Evolutionary conservation across 2,329 filamentous ascomycete species (phyloP).

Genomic region (Ophiostoma ips): DNA sequence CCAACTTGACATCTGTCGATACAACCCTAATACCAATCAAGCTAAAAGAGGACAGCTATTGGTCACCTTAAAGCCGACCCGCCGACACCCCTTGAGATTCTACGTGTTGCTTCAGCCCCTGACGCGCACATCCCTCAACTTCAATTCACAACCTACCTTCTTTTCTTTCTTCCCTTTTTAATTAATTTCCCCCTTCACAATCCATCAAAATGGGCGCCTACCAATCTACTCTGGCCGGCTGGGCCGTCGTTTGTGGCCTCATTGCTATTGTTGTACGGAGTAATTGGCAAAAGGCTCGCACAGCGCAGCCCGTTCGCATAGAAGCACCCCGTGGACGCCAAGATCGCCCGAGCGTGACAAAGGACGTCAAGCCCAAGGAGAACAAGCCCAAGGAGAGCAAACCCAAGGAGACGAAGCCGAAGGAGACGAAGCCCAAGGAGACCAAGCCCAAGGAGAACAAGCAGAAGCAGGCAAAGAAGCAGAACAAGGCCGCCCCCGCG

Average conservation of each 20-base stretch:
- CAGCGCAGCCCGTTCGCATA: constrained; percentile 12
- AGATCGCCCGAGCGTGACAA: constrained; percentile 19
- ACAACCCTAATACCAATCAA: neutral
- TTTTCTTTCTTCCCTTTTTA: neutral
- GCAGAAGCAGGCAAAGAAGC: constrained; percentile 22
- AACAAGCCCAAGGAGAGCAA: constrained; percentile 22
- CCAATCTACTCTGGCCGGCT: constrained; percentile 23
- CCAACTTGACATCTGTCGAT: neutral
- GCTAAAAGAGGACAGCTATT: neutral
- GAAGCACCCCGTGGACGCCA: constrained; percentile 17
- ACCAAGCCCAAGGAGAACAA: constrained; percentile 21
- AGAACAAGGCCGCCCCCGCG: constrained; percentile 22
- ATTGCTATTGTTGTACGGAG: constrained; percentile 15
- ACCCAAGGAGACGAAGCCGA: constrained; percentile 18
- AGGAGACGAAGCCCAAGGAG: constrained; percentile 3
- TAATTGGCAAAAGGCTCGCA: constrained; percentile 16
- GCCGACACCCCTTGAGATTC: neutral
- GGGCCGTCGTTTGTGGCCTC: constrained; percentile 19
- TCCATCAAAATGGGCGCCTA: constrained; percentile 20
- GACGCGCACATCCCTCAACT: neutral
- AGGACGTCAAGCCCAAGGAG: constrained; percentile 16
- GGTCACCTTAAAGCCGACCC: neutral
- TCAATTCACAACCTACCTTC: neutral
- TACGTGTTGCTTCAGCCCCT: neutral
- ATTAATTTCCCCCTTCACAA: neutral